Conservation (phyloP, 1,284 basidiomycete species). For the Papiliotrema flavescens region DNA sequence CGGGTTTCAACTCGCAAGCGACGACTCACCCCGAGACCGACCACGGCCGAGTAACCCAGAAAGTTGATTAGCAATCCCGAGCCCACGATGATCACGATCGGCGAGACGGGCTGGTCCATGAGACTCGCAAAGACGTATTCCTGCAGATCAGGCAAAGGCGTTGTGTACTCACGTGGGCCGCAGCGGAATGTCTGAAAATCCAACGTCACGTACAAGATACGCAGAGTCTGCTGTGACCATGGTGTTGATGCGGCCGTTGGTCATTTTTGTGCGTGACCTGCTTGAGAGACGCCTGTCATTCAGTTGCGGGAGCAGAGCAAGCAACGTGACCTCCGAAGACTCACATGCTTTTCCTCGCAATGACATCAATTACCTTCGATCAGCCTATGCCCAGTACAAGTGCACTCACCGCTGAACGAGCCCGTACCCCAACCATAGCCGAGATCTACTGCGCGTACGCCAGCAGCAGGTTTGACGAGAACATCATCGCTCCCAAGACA, state of each 20-base stretch:
- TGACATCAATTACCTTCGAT: constrained; percentile 19
- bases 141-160: too few species aligned
- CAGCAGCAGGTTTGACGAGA: not conserved
- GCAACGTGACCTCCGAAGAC: constrained; percentile 48
- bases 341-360: constrained; percentile 21
- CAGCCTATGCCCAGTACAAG: not conserved
- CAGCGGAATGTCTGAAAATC: too few species aligned
- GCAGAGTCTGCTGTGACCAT: constrained; percentile 66
- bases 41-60: constrained; percentile 27
- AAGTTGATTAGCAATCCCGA: constrained; percentile 63
- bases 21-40: constrained; percentile 56
- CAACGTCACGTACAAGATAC: constrained; percentile 53
- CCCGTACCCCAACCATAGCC: not conserved
- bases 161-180: too few species aligned
- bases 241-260: constrained; percentile 56
- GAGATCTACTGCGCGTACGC: not conserved
- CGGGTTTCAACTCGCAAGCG: not conserved
- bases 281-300: constrained; percentile 44
- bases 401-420: constrained; percentile 8
- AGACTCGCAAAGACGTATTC: constrained; percentile 9
- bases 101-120: constrained; percentile 49
- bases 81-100: constrained; percentile 58
- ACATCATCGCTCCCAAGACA: constrained; percentile 10
- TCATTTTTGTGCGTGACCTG: constrained; percentile 16
- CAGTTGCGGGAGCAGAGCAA: constrained; percentile 54